Conservation (phyloP, 1,284 basidiomycete genomes). For the Austroboletus novae-zelandiae region DNA sequence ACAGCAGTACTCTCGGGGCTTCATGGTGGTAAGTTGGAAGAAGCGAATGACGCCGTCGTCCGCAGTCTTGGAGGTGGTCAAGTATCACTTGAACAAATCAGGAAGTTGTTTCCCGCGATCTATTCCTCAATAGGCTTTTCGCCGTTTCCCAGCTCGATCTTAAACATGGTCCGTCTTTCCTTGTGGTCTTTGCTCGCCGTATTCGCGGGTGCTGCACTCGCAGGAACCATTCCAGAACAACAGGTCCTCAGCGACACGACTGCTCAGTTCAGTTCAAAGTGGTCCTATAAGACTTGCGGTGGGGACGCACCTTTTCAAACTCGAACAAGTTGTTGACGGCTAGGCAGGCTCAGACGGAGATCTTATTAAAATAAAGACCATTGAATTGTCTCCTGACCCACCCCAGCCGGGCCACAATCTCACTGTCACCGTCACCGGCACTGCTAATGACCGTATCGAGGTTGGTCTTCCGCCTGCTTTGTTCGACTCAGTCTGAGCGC, state of each 20-base stretch:
- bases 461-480: conserved; percentile 40
- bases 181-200: conserved; percentile 39
- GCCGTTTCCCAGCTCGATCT: conserved; percentile 1
- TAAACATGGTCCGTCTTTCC: conserved; percentile 44
- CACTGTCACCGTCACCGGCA: conserved; percentile 74
- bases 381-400: conserved; percentile 75
- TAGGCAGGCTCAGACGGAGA: conserved; percentile 43
- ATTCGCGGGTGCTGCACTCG: conserved; percentile 33
- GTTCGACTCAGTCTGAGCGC: conserved; percentile 5
- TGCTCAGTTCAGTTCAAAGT: conserved; percentile 42
- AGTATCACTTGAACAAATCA: background rate
- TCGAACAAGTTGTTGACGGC: conserved; percentile 6
- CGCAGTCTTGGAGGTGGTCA: background rate
- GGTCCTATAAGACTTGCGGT: conserved; percentile 64
- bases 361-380: conserved; percentile 59
- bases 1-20: conserved; percentile 74
- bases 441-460: conserved; percentile 59
- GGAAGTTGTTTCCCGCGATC: conserved; percentile 22
- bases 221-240: conserved; percentile 39
- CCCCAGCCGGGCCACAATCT: conserved; percentile 80
- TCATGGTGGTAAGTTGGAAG: conserved; percentile 38
- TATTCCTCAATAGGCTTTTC: too few relatives aligned
- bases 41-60: background rate
- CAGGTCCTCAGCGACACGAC: conserved; percentile 35
- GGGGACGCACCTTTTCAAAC: conserved; percentile 2